Evolutionary conservation across 225 moss, liverwort and hornwort genomes (phyloP), one percentile per base, ranked within the genome.

Genomic region (Polytrichum formosum): DNA sequence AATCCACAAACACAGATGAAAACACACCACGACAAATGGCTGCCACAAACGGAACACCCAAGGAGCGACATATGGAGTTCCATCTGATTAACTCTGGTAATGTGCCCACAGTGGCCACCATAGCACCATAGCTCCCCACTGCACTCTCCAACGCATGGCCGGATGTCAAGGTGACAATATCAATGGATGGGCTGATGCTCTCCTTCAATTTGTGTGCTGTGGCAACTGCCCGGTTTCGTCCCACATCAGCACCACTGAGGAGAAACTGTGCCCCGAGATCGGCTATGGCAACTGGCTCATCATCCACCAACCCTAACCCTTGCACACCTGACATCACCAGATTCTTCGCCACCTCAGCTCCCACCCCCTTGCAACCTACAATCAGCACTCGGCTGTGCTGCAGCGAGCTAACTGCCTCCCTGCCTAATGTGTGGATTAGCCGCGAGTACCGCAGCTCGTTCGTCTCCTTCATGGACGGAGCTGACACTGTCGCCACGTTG

Each of bases 291-390:
- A 94, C 90, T 2, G 83, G 82, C 70, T 88, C 94, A 27, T 94
- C 94, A 63, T 97, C 97, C 64, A 97, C 88, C 60, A 97, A 80
- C 72, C 97, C 97, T 85, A 97, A 77, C 37, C 91, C 94, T 80
- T 88, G 79, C 54, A 97, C 80, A 2, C 97, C 97, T 8, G 88
- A 92, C 25, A 97, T 81, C 0, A 85, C 79, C 79, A 97, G 81
- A 92, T 97, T 97, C 78, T 97, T 97, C 66, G 91, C 90, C 25
- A 97, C 88, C 79, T 97, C 97, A 1, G 86, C 97, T 17, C 97
- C 97, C 23, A 92, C 67, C 0, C 90, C 97, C 59, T 79, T 88
- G 55, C 97, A 97, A 26, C 97, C 97, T 53, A 97, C 73, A 72
- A 88, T 78, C 67, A 88, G 61, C 53, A 85, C 85, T 28, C 85